These are phyloP conservation scores for Acanthamoeba culbertsoni DNA, from an alignment of 208 protist species.

Conservation along the genomic window DNA sequence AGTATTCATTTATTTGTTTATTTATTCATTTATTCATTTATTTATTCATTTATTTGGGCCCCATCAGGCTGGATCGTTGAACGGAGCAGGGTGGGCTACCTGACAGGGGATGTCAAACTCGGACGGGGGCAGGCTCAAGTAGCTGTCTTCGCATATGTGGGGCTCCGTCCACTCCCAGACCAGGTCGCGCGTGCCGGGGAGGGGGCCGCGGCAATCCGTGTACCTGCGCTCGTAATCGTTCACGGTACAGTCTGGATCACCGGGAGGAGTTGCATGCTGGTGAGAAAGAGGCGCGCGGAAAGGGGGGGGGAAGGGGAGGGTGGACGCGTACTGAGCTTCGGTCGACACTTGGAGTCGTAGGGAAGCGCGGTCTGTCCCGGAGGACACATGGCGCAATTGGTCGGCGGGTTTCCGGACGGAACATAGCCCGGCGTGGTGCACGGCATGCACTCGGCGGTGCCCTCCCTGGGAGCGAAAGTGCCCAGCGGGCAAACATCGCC, in stretches of 20 bases:
- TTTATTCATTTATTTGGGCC: neutral
- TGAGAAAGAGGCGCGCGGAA: neutral
- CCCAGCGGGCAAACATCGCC: neutral
- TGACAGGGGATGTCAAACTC: neutral
- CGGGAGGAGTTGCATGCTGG: neutral
- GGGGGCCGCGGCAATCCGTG: neutral
- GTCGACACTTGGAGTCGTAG: constrained; percentile 21
- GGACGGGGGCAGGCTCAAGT: neutral
- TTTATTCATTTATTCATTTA: neutral
- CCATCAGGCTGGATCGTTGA: neutral
- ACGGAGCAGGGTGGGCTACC: neutral
- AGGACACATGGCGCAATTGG: neutral
- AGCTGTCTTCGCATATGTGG: constrained; percentile 35
- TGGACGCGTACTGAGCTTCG: neutral
- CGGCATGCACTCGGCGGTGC: constrained; percentile 12
- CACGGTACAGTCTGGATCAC: constrained; percentile 27
- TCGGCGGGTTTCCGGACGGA: neutral
- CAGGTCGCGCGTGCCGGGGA: neutral
- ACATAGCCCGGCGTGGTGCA: constrained; percentile 35
- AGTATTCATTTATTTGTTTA: neutral
- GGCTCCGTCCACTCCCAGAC: neutral
- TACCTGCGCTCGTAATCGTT: constrained; percentile 42
- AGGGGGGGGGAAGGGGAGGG: neutral
- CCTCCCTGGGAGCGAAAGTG: neutral
- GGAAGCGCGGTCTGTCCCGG: neutral